These are phyloP conservation scores for Suhomyces pyralidae DNA, from an alignment of 805 yeast genomes.

Conservation along the genomic window DNA sequence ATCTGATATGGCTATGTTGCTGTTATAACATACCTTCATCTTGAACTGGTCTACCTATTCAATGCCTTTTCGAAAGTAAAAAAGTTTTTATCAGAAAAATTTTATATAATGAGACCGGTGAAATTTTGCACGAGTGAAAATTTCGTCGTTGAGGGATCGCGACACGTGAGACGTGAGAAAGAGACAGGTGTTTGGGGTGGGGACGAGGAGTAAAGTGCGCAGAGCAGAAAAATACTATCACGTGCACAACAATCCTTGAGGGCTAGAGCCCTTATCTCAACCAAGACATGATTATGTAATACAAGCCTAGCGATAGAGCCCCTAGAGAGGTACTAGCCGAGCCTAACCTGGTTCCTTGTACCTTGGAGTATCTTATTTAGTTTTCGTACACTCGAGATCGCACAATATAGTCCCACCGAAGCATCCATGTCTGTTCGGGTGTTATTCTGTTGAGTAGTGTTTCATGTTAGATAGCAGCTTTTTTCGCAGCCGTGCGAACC, in stretches of 20 bases:
- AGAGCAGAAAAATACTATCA: neutral
- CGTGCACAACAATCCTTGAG: neutral
- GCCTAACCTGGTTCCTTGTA: neutral
- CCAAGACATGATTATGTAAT: neutral
- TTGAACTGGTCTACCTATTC: conserved; percentile 34
- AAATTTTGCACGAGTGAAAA: conserved; percentile 6
- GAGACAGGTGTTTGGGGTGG: neutral
- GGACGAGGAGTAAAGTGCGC: neutral
- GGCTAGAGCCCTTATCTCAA: neutral
- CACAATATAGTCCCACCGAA: neutral
- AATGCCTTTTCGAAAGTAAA: conserved; percentile 23
- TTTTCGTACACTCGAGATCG: neutral
- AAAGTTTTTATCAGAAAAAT: conserved; percentile 19
- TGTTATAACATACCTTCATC: conserved; percentile 41
- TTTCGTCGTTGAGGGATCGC: conserved; percentile 1
- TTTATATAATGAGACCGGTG: conserved; percentile 7
- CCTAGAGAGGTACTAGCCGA: neutral
- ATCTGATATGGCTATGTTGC: neutral
- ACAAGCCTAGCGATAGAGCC: neutral
- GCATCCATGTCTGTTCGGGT: neutral
- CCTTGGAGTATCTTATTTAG: neutral
- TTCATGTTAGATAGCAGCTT: neutral
- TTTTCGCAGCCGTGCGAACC: neutral
- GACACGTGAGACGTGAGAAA: neutral
- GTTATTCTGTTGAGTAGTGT: neutral